phyloP scores from a whole-genome alignment of 2,329 filamentous ascomycete genomes.

The Pseudocercospora fijiensis region DNA sequence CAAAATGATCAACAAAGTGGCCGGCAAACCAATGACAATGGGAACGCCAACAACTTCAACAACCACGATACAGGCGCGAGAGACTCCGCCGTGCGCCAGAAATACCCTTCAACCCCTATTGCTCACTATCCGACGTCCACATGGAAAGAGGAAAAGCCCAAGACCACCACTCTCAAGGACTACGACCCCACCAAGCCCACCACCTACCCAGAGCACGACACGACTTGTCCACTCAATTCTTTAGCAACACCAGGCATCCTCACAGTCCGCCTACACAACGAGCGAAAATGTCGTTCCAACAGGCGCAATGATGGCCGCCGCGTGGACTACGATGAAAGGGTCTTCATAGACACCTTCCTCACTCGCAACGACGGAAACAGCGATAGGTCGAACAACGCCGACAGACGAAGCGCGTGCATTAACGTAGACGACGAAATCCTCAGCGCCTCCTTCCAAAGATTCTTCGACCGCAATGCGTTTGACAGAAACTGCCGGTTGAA shows the following conservation, averaged over 20 bases:
- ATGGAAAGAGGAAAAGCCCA: neutral
- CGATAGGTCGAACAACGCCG: neutral
- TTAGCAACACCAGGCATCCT: neutral
- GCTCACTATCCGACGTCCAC: neutral
- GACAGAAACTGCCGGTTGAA: constrained; percentile 1
- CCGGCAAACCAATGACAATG: neutral
- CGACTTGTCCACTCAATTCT: neutral
- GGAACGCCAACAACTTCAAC: neutral
- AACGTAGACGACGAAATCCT: constrained; percentile 9
- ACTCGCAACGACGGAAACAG: neutral
- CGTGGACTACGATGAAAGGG: neutral
- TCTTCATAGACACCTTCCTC: neutral
- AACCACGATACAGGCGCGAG: neutral
- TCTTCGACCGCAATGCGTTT: constrained; percentile 6
- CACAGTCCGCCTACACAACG: neutral
- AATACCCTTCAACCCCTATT: neutral
- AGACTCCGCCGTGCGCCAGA: neutral
- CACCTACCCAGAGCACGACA: neutral
- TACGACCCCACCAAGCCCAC: neutral
- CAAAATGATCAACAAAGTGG: neutral
- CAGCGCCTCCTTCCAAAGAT: constrained; percentile 14
- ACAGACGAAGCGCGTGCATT: constrained; percentile 7
- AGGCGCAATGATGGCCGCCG: neutral
- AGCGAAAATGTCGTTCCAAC: neutral
- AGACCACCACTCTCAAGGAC: neutral